A percentile compares a stretch with the other conserved stretches of the same genome.
Conservation (phyloP, 2,329 filamentous ascomycete species). For the Neonectria hederae region DNA sequence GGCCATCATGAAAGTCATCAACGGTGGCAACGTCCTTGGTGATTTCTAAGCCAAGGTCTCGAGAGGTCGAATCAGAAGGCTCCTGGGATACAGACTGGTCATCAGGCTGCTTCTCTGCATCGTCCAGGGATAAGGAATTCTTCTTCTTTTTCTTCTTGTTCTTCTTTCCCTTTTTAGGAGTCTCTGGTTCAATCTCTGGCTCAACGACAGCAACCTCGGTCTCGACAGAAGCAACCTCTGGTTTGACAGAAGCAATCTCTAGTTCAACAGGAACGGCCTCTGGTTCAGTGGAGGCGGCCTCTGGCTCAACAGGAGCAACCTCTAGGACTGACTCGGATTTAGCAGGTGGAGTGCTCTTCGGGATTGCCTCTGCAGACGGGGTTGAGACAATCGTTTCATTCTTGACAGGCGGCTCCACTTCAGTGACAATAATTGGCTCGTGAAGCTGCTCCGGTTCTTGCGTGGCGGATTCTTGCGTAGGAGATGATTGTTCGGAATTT, state of each 20-base stretch:
- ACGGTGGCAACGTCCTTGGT: slow-evolving; percentile 11
- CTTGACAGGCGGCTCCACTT: background rate
- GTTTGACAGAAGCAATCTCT: background rate
- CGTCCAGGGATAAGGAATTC: slow-evolving; percentile 24
- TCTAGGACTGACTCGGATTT: slow-evolving; percentile 22
- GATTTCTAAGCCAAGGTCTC: slow-evolving; percentile 6
- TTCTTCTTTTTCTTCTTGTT: slow-evolving; percentile 52
- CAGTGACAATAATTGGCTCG: background rate
- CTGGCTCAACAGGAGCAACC: background rate
- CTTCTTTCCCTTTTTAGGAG: slow-evolving; percentile 45
- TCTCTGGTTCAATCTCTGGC: slow-evolving; percentile 10
- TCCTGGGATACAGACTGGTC: slow-evolving; percentile 22
- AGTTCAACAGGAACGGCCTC: slow-evolving; percentile 14
- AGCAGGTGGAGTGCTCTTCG: background rate
- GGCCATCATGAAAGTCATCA: slow-evolving; percentile 16
- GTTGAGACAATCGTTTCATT: slow-evolving; percentile 35
- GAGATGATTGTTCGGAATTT: slow-evolving; percentile 11
- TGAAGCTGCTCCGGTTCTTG: slow-evolving; percentile 8
- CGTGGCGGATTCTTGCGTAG: slow-evolving; percentile 18
- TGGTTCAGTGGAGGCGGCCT: background rate
- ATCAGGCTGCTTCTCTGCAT: slow-evolving; percentile 29
- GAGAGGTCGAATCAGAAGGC: slow-evolving; percentile 9
- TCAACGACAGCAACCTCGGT: slow-evolving; percentile 15
- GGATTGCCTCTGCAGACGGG: background rate
- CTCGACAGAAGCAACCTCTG: background rate